Evolutionary conservation across 2,329 filamentous ascomycete species (phyloP), one percentile per base, ranked within the genome.

Genomic region (Botrytis paeoniae): DNA sequence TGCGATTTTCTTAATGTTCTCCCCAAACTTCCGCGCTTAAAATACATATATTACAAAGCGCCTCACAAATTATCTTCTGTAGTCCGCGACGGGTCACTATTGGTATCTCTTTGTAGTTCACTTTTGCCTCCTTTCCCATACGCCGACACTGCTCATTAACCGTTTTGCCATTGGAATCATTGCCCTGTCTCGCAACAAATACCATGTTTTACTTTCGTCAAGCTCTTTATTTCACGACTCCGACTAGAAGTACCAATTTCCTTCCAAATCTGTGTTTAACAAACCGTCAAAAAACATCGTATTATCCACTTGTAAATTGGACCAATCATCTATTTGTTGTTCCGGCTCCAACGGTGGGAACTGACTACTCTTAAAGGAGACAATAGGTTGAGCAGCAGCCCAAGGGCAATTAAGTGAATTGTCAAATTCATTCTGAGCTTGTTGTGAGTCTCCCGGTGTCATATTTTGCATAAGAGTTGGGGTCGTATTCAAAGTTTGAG

Each of bases 261-360:
- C 78, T 69, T 80, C 79, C 32, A 80, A 73, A 77, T 80, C 79
- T 6, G 78, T 78, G 61, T 78, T 79, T 9, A 80, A 51, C 29
- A 80, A 64, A 68, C 78, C 78, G 69, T 80, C 79, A 74, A 80
- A 80, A 68, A 79, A 80, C 32, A 79, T 61, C 6, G 76, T 78
- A 43, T 80, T 78, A 51, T 80, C 79, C 18, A 74, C 74, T 37
- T 78, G 77, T 16, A 71, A 71, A 29, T 75, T 69, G 1, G 70
- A 71, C 78, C 78, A 80, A 64, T 78, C 75, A 70, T 76, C 62
- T 16, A 74, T 69, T 14, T 72, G 73, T 35, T 77, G 74, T 18
- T 76, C 74, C n/a, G 74, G 71, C 39, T 73, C 68, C 35, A 57
- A 22, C 1, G 73, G 72, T 41, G 76, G 74, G 45, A 77, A 77